These are phyloP conservation scores for Cladobotryum protrusum DNA, from an alignment of 2,329 filamentous ascomycete genomes.

Conservation along the genomic window DNA sequence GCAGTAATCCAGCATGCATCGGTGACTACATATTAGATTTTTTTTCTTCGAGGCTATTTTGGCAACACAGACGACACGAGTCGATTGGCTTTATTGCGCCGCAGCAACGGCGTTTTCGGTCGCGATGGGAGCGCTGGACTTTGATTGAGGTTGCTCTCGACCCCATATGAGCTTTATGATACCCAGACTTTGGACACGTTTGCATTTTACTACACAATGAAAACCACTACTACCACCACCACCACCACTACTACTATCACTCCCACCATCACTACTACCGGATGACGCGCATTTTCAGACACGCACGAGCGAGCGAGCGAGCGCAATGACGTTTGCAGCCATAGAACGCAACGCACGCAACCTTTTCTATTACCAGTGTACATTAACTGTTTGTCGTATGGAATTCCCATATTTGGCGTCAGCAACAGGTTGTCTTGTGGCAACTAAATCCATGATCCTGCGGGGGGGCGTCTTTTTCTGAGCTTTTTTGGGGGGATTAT, in stretches of 20 bases:
- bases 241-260: too few species aligned
- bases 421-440: conserved; percentile 4
- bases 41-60: conserved; percentile 2
- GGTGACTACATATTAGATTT: background rate
- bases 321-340: conserved; percentile 1
- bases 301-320: background rate
- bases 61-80: background rate
- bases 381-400: conserved; percentile 5
- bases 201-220: conserved; percentile 3
- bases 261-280: background rate
- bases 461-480: conserved; percentile 8
- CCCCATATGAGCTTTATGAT: conserved; percentile 9
- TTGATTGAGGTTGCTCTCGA: conserved; percentile 4
- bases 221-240: too few species aligned
- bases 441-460: conserved; percentile 7
- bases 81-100: conserved; percentile 6
- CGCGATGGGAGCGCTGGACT: conserved; percentile 9
- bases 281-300: conserved; percentile 4
- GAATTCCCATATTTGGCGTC: conserved; percentile 7
- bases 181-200: conserved; percentile 11
- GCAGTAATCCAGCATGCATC: too few species aligned
- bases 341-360: background rate
- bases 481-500: background rate
- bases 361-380: conserved; percentile 1
- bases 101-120: conserved; percentile 3